Conservation (phyloP, 176 grass and related monocot species). For the Bromus sterilis region DNA sequence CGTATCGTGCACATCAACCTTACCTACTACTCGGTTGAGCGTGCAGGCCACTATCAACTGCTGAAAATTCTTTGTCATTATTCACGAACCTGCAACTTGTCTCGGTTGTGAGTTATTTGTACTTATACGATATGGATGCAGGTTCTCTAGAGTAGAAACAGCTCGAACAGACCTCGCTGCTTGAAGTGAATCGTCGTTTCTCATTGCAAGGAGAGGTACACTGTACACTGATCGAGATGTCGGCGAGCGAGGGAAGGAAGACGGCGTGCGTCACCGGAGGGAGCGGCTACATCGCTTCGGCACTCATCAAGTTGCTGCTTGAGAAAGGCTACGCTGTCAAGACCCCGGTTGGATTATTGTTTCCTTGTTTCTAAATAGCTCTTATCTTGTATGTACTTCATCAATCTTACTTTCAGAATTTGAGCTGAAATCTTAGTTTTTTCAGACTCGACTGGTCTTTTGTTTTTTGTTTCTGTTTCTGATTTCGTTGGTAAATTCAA, state of each 20-base stretch:
- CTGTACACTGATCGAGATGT: too few species aligned
- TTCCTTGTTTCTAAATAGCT: neutral
- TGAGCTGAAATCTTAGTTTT: neutral
- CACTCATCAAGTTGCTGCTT: constrained; percentile 56
- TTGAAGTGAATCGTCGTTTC: too few species aligned
- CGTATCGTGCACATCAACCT: too few species aligned
- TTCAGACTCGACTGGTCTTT: neutral
- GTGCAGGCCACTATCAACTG: too few species aligned
- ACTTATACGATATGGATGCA: too few species aligned
- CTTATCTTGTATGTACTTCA: neutral
- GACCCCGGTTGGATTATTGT: constrained; percentile 34
- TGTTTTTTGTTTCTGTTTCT: neutral
- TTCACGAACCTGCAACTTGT: too few species aligned
- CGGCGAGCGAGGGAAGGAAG: neutral
- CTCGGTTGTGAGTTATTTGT: too few species aligned
- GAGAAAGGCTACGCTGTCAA: constrained; percentile 61
- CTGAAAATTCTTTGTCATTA: too few species aligned
- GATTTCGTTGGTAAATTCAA: neutral
- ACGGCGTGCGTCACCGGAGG: constrained; percentile 65
- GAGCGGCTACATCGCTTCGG: constrained; percentile 51
- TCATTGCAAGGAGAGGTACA: too few species aligned
- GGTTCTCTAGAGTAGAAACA: too few species aligned
- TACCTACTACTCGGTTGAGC: too few species aligned
- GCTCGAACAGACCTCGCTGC: too few species aligned
- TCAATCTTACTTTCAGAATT: neutral